Evolutionary conservation across 768 basidiomycete species (phyloP), one percentile per base, ranked within the genome.

Genomic region (Mrakia blollopis): DNA sequence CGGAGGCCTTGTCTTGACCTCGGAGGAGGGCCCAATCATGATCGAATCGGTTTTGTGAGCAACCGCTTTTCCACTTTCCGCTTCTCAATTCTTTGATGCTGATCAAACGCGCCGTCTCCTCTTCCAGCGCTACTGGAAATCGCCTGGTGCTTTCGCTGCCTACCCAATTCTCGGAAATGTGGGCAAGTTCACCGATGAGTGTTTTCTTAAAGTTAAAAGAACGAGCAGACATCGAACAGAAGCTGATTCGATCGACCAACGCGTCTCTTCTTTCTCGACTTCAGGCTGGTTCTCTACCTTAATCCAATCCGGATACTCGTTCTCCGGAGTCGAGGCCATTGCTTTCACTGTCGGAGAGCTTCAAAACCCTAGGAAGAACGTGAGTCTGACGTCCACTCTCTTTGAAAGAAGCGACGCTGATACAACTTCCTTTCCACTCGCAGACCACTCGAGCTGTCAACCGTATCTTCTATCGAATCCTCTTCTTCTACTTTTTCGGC

Each of bases 381-480:
- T 50, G 16, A 50, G 47, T 2, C 5, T 61, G 3, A 16, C 47
- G 16, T 50, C 2, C 13, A 5, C 18, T 50, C 47, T 16, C 47
- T 7, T 14, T 21, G 3, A 50, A 3, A 16, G 47, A 50, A 13
- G 18, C 47, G 18, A 50, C 16, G 47, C 47, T 50, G 47, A 50
- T 50, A n/a, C 47, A 7, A 2, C 18, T 18, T 50, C 18, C 16
- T 50, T 18, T 50, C 13, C 47, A 4, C 21, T 50, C 47, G 18
- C 47, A 50, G 47, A 91, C 94, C 79, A 85, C 88, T 30, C 91
- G 89, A 81, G 91, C 92, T 32, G 89, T 92, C 70, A 86, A 87
- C 50, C 86, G 90, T 30, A 91, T 94, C 5, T 91, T 92, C 83
- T 91, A 88, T 84, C 89, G 93, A 78, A 90, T 96, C 80, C 79